These are phyloP conservation scores for Candida sakaeoensis DNA, from an alignment of 805 yeast species.

Conservation along the genomic window DNA sequence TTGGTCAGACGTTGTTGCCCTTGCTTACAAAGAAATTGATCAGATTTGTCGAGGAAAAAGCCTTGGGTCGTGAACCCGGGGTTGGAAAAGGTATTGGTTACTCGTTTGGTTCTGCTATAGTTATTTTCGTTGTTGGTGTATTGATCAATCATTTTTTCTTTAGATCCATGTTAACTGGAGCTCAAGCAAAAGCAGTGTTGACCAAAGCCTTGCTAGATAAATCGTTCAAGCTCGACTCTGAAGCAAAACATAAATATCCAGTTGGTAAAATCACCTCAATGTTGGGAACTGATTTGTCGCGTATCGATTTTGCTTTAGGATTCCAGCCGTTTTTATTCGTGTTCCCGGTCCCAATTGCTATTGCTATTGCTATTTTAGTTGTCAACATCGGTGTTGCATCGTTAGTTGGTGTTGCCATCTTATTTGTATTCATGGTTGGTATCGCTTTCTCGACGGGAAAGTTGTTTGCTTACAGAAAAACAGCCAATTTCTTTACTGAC, in stretches of 20 bases:
- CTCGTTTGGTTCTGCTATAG: slow-evolving; percentile 33
- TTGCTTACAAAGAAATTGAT: slow-evolving; percentile 36
- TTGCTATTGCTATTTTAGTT: slow-evolving; percentile 61
- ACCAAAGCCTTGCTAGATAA: slow-evolving; percentile 70
- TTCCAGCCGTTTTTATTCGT: slow-evolving; percentile 62
- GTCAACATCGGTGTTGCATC: slow-evolving; percentile 71
- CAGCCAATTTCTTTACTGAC: slow-evolving; percentile 68
- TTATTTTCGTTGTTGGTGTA: slow-evolving; percentile 28
- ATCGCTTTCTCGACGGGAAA: slow-evolving; percentile 47
- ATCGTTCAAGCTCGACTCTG: slow-evolving; percentile 56
- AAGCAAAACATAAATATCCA: slow-evolving; percentile 57
- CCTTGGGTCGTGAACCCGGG: slow-evolving; percentile 20
- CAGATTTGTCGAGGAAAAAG: slow-evolving; percentile 27
- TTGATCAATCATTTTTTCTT: slow-evolving; percentile 62
- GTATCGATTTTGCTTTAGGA: slow-evolving; percentile 73
- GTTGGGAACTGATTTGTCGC: slow-evolving; percentile 76
- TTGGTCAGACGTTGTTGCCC: slow-evolving; percentile 28
- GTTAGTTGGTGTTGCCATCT: slow-evolving; percentile 62
- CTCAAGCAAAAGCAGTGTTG: slow-evolving; percentile 63
- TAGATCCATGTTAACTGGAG: slow-evolving; percentile 60
- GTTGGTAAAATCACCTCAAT: slow-evolving; percentile 70
- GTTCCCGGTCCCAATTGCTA: slow-evolving; percentile 61
- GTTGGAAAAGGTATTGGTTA: slow-evolving; percentile 40
- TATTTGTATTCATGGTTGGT: slow-evolving; percentile 46
- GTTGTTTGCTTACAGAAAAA: slow-evolving; percentile 52